Conservation (phyloP, 2,329 filamentous ascomycete species). For the Phialophora macrospora region DNA sequence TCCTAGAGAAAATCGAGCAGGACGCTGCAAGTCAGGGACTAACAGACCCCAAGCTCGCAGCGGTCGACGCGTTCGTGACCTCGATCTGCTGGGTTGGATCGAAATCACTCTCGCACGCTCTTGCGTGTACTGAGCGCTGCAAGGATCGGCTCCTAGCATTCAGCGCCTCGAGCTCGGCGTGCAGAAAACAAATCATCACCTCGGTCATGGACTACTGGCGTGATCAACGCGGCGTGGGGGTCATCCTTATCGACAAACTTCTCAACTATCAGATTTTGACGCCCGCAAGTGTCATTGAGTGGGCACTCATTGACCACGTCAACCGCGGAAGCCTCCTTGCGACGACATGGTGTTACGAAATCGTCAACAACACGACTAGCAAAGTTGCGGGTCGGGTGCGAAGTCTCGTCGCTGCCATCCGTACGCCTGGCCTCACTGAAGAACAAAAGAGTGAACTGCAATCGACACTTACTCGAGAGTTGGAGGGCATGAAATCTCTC, state of each 20-base stretch:
- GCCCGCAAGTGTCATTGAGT: slow-evolving; percentile 82
- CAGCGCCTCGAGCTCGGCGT: slow-evolving; percentile 73
- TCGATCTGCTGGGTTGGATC: slow-evolving; percentile 91
- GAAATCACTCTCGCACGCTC: slow-evolving; percentile 93
- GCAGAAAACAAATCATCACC: slow-evolving; percentile 84
- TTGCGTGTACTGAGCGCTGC: slow-evolving; percentile 93
- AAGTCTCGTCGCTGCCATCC: slow-evolving; percentile 71
- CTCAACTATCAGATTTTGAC: slow-evolving; percentile 96
- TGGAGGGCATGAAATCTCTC: slow-evolving; percentile 74
- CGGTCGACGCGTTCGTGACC: slow-evolving; percentile 91
- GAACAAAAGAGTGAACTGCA: slow-evolving; percentile 65
- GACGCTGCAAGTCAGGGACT: slow-evolving; percentile 71
- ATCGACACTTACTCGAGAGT: slow-evolving; percentile 71
- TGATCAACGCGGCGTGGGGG: slow-evolving; percentile 86
- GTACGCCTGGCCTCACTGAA: slow-evolving; percentile 60
- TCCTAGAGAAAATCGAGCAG: slow-evolving; percentile 81
- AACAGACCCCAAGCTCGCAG: slow-evolving; percentile 76
- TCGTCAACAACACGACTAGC: slow-evolving; percentile 82
- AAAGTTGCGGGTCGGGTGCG: slow-evolving; percentile 88
- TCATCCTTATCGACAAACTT: slow-evolving; percentile 93
- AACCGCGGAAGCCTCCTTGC: slow-evolving; percentile 71
- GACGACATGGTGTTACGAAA: slow-evolving; percentile 80
- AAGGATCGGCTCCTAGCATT: slow-evolving; percentile 85
- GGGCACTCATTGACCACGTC: slow-evolving; percentile 75
- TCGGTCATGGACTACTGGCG: slow-evolving; percentile 93